phyloP scores from a whole-genome alignment of 306 rosid genomes.

The Malus fusca region DNA sequence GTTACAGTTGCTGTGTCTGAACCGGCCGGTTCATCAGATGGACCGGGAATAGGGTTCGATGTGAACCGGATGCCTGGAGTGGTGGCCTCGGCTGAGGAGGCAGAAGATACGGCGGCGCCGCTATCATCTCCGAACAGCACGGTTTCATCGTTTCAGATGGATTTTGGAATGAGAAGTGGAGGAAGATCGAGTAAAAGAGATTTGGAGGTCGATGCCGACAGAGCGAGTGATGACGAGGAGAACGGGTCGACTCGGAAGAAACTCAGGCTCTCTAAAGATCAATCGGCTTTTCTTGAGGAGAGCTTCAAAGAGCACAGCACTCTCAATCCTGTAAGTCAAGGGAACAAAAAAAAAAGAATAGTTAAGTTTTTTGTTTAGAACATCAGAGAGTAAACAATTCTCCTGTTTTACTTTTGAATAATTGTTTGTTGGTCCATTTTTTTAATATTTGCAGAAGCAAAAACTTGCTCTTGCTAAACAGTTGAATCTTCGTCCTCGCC shows the following conservation, averaged over 20 bases:
- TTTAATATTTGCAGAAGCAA: conserved; percentile 53
- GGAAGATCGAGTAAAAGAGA: conserved; percentile 43
- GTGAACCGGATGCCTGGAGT: conserved; percentile 43
- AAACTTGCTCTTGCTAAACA: conserved; percentile 76
- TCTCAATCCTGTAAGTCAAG: conserved; percentile 69
- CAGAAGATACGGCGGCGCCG: conserved; percentile 41
- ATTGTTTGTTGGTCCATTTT: not conserved
- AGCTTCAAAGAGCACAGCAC: conserved; percentile 93
- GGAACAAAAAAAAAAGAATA: not conserved
- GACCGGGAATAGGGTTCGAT: conserved; percentile 40
- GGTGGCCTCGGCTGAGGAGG: conserved; percentile 38
- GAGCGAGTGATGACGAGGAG: conserved; percentile 76
- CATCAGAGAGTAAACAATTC: not conserved
- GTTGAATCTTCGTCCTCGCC: conserved; percentile 91
- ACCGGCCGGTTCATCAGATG: conserved; percentile 32
- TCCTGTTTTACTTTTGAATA: not conserved
- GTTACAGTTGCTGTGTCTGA: conserved; percentile 42
- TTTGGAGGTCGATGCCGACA: conserved; percentile 43
- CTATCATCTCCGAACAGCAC: conserved; percentile 75
- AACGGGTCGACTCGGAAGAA: conserved; percentile 78
- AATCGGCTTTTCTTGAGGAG: conserved; percentile 87
- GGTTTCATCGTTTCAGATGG: conserved; percentile 63
- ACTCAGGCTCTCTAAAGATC: conserved; percentile 81
- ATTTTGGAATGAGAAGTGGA: conserved; percentile 37
- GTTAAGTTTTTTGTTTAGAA: not conserved